Conservation (phyloP, 2,329 filamentous ascomycete species). For the Clonostachys rosea region DNA sequence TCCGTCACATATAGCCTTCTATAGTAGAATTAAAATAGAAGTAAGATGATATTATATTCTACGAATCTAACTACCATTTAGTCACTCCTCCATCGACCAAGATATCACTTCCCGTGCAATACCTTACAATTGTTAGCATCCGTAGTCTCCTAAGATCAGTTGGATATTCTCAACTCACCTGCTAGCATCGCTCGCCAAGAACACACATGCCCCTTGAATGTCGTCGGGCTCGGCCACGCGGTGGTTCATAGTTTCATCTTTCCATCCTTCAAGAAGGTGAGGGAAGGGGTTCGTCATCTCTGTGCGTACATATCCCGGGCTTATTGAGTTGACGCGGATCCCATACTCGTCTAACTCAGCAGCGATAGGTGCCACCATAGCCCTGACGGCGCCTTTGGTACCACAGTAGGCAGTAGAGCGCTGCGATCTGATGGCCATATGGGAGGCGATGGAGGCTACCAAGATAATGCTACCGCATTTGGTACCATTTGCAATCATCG, state of each 20-base stretch:
- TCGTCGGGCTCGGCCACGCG: slow-evolving; percentile 42
- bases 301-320: slow-evolving; percentile 35
- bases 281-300: slow-evolving; percentile 39
- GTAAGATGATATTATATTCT: no score
- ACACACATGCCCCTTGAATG: slow-evolving; percentile 41
- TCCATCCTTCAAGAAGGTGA: slow-evolving; percentile 41
- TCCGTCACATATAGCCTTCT: not conserved
- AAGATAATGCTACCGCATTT: slow-evolving; percentile 46
- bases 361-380: slow-evolving; percentile 16
- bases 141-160: not conserved
- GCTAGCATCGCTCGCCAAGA: slow-evolving; percentile 41
- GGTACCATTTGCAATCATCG: slow-evolving; percentile 46
- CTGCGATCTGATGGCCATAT: slow-evolving; percentile 44
- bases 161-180: slow-evolving; percentile 19
- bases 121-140: slow-evolving; percentile 7
- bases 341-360: slow-evolving; percentile 24
- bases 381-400: slow-evolving; percentile 14
- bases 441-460: slow-evolving; percentile 46
- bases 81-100: slow-evolving; percentile 37
- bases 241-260: slow-evolving; percentile 40
- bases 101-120: slow-evolving; percentile 36
- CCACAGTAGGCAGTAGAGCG: slow-evolving; percentile 26
- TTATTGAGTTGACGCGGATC: slow-evolving; percentile 40
- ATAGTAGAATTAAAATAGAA: not conserved
- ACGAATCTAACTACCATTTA: slow-evolving; percentile 19